phyloP scores from a whole-genome alignment of 2,329 filamentous ascomycete genomes.

The Fusarium setosum region DNA sequence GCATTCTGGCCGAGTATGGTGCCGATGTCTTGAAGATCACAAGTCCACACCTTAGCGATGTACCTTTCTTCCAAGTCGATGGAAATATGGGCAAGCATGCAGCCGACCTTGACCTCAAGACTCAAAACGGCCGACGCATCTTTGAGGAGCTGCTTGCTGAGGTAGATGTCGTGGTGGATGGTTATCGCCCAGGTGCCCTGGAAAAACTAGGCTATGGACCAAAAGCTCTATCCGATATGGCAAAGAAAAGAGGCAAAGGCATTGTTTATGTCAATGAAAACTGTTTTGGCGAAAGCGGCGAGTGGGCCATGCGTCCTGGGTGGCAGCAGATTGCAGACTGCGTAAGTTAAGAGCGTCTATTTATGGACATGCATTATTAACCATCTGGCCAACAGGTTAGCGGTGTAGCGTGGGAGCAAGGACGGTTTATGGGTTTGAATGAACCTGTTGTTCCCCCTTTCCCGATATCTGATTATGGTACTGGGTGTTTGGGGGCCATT shows the following conservation, averaged over 20 bases:
- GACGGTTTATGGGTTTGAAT: slow-evolving; percentile 66
- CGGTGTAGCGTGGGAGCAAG: slow-evolving; percentile 70
- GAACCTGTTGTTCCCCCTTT: slow-evolving; percentile 76
- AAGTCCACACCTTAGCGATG: slow-evolving; percentile 71
- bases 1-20: slow-evolving; percentile 77
- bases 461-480: slow-evolving; percentile 74
- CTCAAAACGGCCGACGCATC: slow-evolving; percentile 57
- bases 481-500: slow-evolving; percentile 76
- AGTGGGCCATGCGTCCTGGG: slow-evolving; percentile 69
- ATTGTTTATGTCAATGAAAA: slow-evolving; percentile 75
- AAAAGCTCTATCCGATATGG: no score
- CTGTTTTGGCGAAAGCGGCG: slow-evolving; percentile 69
- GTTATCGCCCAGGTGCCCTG: slow-evolving; percentile 74
- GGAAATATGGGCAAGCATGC: slow-evolving; percentile 77
- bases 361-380: no score
- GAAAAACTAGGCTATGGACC: slow-evolving; percentile 50
- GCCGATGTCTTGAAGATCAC: slow-evolving; percentile 81
- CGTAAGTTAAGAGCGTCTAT: slow-evolving; percentile 51
- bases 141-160: slow-evolving; percentile 70
- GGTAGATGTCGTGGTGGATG: slow-evolving; percentile 73
- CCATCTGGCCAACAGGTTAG: slow-evolving; percentile 62
- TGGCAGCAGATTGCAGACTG: slow-evolving; percentile 75
- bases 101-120: slow-evolving; percentile 70
- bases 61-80: slow-evolving; percentile 78
- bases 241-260: slow-evolving; percentile 44